Evolutionary conservation across 2,329 filamentous ascomycete species (phyloP).

Genomic region (Microdochium nivale): DNA sequence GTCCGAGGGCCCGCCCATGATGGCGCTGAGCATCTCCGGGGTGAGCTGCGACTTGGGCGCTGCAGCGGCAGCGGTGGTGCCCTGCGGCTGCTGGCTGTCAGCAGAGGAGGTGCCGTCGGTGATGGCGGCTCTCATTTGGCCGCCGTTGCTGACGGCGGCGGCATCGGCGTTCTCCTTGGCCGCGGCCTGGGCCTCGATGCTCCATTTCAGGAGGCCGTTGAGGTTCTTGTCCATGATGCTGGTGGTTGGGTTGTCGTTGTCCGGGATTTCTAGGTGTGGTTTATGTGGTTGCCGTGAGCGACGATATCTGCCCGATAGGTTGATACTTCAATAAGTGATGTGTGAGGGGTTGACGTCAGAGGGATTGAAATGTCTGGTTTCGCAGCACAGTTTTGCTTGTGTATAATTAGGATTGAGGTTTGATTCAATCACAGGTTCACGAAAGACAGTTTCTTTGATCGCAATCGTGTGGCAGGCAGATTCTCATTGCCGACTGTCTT

Average conservation of each 20-base stretch:
- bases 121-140: no score
- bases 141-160: slow-evolving; percentile 14
- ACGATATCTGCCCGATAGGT: no score
- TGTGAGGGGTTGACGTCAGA: neutral
- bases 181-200: slow-evolving; percentile 38
- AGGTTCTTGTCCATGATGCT: slow-evolving; percentile 46
- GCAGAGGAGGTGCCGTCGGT: slow-evolving; percentile 17
- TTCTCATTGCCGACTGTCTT: neutral
- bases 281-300: neutral
- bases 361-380: neutral
- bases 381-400: no score
- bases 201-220: slow-evolving; percentile 75
- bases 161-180: neutral
- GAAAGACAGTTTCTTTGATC: neutral
- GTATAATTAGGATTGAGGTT: no score
- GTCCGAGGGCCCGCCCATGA: slow-evolving; percentile 80
- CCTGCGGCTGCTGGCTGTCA: slow-evolving; percentile 19
- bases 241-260: neutral
- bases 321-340: no score
- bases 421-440: no score
- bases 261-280: slow-evolving; percentile 4
- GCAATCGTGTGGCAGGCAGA: neutral
- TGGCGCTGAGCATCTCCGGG: slow-evolving; percentile 60
- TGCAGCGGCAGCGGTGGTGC: slow-evolving; percentile 16
- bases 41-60: slow-evolving; percentile 39